Evolutionary conservation across 768 basidiomycete species (phyloP), one percentile per base, ranked within the genome.

Genomic region (Russula sp.): DNA sequence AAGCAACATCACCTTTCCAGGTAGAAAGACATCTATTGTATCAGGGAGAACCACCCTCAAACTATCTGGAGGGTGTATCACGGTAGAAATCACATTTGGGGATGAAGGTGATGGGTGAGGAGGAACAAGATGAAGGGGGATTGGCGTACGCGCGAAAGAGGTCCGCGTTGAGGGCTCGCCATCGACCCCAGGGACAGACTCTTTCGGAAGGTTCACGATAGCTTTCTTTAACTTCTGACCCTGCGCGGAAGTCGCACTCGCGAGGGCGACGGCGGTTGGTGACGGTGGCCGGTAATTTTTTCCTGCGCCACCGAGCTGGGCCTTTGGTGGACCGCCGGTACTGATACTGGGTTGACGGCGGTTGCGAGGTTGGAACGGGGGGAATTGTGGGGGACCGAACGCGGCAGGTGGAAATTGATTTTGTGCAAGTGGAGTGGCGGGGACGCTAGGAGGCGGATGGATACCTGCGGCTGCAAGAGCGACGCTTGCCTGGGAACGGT

Each of bases 241-340:
- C 38, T 50, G 55, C 16, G 58, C 3, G 24, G 61, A 1, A 38
- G 64, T 46, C n/a, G 48, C 52, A 26, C 50, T 53, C 11, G 59
- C 61, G 32, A 59, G 65, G 57, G 69, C 72, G 32, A 79, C 75
- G 1, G 75, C 52, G 4, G 72, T 68, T 6, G 84, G 79, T 7
- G 84, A 81, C 63, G 88, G 75, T 13, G 90, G 89, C 73, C 86
- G 89, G 57, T 85, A 79, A 75, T 89, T 93, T 51, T 88, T 83
- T 51, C 84, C 83, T 14, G 88, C 90, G 0, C 92, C 92, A 20
- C 92, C 92, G 2, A 94, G 76, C 0, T 85, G 81, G 0, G 92
- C 92, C 73, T 93, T 94, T 10, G 92, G 92, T n/a, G 92, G 92
- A 8, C 92, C 92, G 14, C 92, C 92, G 48, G 89, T 83, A 72